Conservation (phyloP, 1,284 basidiomycete genomes). For the Leccinum solheimii region DNA sequence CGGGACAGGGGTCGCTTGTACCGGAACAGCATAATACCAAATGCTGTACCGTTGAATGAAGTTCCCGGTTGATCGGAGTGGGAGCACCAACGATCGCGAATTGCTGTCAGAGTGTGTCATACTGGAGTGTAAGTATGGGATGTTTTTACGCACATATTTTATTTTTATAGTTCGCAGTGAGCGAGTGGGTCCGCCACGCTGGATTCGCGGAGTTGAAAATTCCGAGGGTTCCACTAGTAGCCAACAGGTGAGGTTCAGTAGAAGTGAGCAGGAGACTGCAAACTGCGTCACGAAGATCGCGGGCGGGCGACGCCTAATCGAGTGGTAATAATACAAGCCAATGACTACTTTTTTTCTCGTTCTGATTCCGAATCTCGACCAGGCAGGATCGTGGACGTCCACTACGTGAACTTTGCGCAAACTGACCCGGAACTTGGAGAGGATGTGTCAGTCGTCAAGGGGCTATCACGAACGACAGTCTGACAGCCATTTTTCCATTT, state of each 20-base stretch:
- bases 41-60: constrained; percentile 8
- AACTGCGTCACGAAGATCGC: constrained; percentile 8
- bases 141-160: constrained; percentile 18
- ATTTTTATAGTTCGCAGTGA: neutral
- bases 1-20: constrained; percentile 1
- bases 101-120: neutral
- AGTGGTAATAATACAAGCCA: constrained; percentile 33
- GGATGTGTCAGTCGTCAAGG: constrained; percentile 27
- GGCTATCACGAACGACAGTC: constrained; percentile 22
- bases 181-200: constrained; percentile 21
- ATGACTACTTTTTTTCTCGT: constrained; percentile 14
- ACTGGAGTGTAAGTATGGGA: neutral
- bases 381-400: constrained; percentile 18
- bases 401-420: constrained; percentile 27
- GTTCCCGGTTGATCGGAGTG: constrained; percentile 19
- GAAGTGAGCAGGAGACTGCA: constrained; percentile 3
- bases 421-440: constrained; percentile 3
- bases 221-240: neutral
- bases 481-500: constrained; percentile 28
- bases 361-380: constrained; percentile 12
- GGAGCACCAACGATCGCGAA: constrained; percentile 7
- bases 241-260: neutral
- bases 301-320: constrained; percentile 3
- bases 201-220: constrained; percentile 34
- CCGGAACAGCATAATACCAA: neutral